Percentiles rank a stretch among this genome's conserved stretches.
Evolutionary conservation across 2,329 filamentous ascomycete genomes (phyloP).

Genomic region (Aspergillus sojae): DNA sequence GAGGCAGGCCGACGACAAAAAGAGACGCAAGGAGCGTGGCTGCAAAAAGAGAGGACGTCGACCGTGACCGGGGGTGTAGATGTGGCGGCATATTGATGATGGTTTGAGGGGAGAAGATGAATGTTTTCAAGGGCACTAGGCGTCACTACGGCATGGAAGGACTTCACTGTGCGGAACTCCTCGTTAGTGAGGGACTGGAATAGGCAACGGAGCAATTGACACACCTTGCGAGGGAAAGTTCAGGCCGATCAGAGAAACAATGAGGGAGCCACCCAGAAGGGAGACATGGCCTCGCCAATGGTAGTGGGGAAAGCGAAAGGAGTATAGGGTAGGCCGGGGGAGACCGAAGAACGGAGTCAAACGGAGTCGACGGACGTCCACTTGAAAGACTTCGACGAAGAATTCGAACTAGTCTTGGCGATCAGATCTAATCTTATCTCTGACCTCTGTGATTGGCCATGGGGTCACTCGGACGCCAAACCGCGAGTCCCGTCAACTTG

Average conservation of each 20-base stretch:
- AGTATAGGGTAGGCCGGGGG: background rate
- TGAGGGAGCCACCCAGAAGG: background rate
- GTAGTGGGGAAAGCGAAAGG: conserved; percentile 6
- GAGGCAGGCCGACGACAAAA: conserved; percentile 86
- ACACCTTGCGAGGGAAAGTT: background rate
- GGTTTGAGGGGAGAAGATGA: conserved; percentile 6
- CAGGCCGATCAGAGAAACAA: background rate
- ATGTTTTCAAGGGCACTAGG: conserved; percentile 3
- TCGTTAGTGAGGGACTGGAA: background rate
- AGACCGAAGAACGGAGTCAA: background rate
- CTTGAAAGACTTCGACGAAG: conserved; percentile 5
- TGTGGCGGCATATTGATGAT: conserved; percentile 69
- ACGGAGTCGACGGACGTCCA: conserved; percentile 1
- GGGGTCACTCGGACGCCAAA: background rate
- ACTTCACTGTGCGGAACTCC: conserved; percentile 3
- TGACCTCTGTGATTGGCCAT: conserved; percentile 30
- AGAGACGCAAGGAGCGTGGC: conserved; percentile 89
- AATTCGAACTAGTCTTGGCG: conserved; percentile 28
- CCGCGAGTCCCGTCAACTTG: conserved; percentile 5
- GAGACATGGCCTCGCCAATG: conserved; percentile 17
- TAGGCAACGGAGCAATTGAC: background rate
- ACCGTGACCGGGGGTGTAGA: conserved; percentile 89
- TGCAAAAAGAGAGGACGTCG: conserved; percentile 92
- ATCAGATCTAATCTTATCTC: conserved; percentile 47
- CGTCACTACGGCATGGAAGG: conserved; percentile 17